These are phyloP conservation scores for Claviceps monticola DNA, from an alignment of 2,329 filamentous ascomycete genomes.

Conservation along the genomic window DNA sequence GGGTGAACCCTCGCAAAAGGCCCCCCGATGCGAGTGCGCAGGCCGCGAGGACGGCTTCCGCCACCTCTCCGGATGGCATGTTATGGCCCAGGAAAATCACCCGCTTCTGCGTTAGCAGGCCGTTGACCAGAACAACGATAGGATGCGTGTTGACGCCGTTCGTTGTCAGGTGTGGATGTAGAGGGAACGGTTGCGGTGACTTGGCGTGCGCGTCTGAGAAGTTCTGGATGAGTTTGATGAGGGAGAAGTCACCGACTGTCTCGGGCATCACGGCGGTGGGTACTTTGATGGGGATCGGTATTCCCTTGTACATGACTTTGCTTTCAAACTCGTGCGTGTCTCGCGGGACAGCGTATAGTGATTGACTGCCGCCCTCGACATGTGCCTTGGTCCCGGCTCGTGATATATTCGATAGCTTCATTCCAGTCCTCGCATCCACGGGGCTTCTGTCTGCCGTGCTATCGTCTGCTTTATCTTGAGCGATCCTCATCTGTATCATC, in stretches of 20 bases:
- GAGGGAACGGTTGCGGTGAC: conserved; percentile 66
- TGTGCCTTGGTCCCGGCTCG: conserved; percentile 50
- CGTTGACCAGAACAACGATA: conserved; percentile 88
- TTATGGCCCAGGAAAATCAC: conserved; percentile 94
- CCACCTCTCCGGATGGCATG: conserved; percentile 86
- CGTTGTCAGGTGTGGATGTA: conserved; percentile 87
- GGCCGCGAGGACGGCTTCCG: conserved; percentile 93
- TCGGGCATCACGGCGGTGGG: conserved; percentile 88
- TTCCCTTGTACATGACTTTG: conserved; percentile 87
- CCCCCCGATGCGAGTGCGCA: conserved; percentile 89
- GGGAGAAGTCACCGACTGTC: conserved; percentile 92
- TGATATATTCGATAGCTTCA: conserved; percentile 35
- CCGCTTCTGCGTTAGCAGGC: conserved; percentile 87
- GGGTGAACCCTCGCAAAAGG: conserved; percentile 81
- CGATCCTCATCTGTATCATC: conserved; percentile 74
- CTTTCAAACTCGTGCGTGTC: conserved; percentile 98
- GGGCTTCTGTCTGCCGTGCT: conserved; percentile 21
- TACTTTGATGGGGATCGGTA: conserved; percentile 92
- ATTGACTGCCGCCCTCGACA: conserved; percentile 38
- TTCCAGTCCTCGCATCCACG: conserved; percentile 34
- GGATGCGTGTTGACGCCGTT: conserved; percentile 83
- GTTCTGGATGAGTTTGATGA: conserved; percentile 93
- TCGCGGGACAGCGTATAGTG: conserved; percentile 63
- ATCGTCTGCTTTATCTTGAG: conserved; percentile 44
- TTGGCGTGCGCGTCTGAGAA: conserved; percentile 77